Conservation (phyloP, 1,284 basidiomycete species). For the Golubevia sp. region DNA sequence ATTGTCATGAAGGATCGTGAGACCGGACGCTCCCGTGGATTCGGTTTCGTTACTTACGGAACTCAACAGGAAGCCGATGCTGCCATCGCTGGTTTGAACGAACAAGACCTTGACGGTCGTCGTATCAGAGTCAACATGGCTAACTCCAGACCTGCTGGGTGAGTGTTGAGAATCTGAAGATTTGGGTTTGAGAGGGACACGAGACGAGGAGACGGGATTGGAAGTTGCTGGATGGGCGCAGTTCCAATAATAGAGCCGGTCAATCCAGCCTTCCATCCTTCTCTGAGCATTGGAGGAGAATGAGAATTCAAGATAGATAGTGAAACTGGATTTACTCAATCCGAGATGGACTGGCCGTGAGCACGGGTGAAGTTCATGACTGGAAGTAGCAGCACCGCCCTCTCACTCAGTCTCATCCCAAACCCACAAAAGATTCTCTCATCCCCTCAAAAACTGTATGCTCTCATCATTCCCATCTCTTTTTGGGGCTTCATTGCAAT, state of each 20-base stretch:
- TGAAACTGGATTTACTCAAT: no score
- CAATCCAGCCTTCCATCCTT: background rate
- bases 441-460: no score
- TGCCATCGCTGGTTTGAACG: constrained; percentile 81
- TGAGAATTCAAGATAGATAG: background rate
- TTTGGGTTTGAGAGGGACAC: background rate
- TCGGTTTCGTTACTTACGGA: constrained; percentile 77
- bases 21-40: constrained; percentile 86
- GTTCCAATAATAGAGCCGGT: no score
- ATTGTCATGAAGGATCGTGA: constrained; percentile 94
- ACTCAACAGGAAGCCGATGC: constrained; percentile 72
- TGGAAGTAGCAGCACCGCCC: no score
- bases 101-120: constrained; percentile 90
- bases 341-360: no score
- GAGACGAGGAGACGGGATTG: constrained; percentile 64
- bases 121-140: constrained; percentile 89
- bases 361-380: no score
- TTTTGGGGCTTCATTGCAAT: no score
- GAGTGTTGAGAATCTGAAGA: background rate
- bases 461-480: no score
- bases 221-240: constrained; percentile 62
- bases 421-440: no score
- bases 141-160: constrained; percentile 74
- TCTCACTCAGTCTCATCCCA: no score
- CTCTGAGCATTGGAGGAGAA: background rate